Evolutionary conservation across 257 asterid genomes (phyloP).

Genomic region (Voacanga thouarsii): DNA sequence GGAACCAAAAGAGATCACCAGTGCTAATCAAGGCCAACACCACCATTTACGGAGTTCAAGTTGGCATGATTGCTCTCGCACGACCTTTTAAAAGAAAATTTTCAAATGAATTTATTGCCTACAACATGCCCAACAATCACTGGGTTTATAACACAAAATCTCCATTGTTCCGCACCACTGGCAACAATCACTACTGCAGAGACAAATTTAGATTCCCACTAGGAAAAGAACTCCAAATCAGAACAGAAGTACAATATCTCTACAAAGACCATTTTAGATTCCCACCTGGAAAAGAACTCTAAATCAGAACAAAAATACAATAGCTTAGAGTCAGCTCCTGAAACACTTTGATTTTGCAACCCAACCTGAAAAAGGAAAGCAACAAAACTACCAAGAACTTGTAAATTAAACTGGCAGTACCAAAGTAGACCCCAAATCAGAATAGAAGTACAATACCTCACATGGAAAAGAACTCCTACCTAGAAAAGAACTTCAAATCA

Average conservation of each 20-base stretch:
- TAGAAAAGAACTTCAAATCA: no score
- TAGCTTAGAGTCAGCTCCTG: conserved; percentile 23
- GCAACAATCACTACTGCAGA: conserved; percentile 30
- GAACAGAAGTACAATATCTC: conserved; percentile 21
- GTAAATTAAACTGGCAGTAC: conserved; percentile 32
- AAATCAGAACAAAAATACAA: no score
- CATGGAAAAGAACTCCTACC: no score
- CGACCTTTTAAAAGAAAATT: conserved; percentile 16
- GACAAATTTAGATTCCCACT: neutral
- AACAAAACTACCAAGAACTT: conserved; percentile 18
- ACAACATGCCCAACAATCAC: conserved; percentile 16
- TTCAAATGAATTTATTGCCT: conserved; percentile 24
- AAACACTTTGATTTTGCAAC: neutral
- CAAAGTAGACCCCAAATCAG: conserved; percentile 21
- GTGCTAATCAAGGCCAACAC: conserved; percentile 31
- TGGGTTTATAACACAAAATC: conserved; percentile 17
- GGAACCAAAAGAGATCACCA: conserved; percentile 21
- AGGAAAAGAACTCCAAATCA: conserved; percentile 25
- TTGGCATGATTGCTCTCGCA: conserved; percentile 11
- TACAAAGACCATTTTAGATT: no score
- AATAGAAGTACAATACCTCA: no score
- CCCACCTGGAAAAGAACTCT: no score
- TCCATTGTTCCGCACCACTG: conserved; percentile 18
- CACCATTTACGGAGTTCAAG: conserved; percentile 22
- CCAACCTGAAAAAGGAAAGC: neutral